Evolutionary conservation across 2,329 filamentous ascomycete genomes (phyloP).

Genomic region (Alternaria alternata): DNA sequence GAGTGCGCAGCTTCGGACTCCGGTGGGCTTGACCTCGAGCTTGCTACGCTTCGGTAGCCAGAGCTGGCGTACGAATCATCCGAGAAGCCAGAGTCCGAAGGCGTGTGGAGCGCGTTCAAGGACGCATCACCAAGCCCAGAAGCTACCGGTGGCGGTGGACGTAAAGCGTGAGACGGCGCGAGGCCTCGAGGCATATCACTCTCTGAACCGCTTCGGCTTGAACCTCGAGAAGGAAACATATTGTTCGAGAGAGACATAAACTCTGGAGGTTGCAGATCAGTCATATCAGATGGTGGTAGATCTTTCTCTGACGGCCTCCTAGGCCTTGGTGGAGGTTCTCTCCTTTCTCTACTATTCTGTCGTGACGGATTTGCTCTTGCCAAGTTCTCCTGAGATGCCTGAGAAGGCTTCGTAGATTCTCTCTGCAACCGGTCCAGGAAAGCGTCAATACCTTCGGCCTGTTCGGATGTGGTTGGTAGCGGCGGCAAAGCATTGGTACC

Average conservation of each 20-base stretch:
- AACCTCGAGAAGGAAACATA: conserved; percentile 33
- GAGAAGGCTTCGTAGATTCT: conserved; percentile 35
- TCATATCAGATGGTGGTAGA: conserved; percentile 27
- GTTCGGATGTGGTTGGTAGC: conserved; percentile 29
- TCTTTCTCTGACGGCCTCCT: conserved; percentile 42
- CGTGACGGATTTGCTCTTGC: conserved; percentile 29
- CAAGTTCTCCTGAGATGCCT: conserved; percentile 23
- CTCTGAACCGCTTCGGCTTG: conserved; percentile 33
- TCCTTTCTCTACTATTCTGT: conserved; percentile 32
- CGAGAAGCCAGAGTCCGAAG: conserved; percentile 52
- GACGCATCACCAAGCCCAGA: conserved; percentile 34
- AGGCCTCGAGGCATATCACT: conserved; percentile 11
- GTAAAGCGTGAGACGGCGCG: conserved; percentile 17
- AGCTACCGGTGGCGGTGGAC: conserved; percentile 34
- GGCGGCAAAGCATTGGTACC: conserved; percentile 28
- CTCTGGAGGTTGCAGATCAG: conserved; percentile 28
- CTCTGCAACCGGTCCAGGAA: conserved; percentile 49
- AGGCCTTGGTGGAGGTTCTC: conserved; percentile 30
- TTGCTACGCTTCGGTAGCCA: conserved; percentile 44
- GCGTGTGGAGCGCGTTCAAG: conserved; percentile 45
- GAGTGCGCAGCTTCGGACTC: conserved; percentile 48
- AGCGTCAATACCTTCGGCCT: conserved; percentile 48
- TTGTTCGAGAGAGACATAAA: conserved; percentile 30
- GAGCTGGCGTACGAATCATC: conserved; percentile 49
- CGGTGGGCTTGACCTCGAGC: conserved; percentile 51